A percentile compares a stretch with the other conserved stretches of the same genome.
Conservation (phyloP, 164 flowering plant species). For the Sedum album region DNA sequence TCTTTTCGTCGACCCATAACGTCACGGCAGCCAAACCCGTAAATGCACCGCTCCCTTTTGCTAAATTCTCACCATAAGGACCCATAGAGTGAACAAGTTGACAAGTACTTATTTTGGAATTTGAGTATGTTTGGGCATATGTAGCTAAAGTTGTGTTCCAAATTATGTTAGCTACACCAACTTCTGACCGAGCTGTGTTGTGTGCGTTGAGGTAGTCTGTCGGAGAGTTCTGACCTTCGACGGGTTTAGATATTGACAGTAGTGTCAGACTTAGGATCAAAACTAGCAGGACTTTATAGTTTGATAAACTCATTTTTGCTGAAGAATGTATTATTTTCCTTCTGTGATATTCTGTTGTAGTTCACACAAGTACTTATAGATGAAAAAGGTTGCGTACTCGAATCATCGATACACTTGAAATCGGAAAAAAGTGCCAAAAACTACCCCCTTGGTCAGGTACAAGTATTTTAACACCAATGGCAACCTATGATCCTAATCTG, state of each 20-base stretch:
- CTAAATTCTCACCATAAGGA: slow-evolving; percentile 31
- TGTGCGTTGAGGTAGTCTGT: slow-evolving; percentile 28
- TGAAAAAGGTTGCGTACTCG: neutral
- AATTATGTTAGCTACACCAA: slow-evolving; percentile 23
- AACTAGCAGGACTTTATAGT: neutral
- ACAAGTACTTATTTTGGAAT: neutral
- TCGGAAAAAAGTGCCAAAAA: neutral
- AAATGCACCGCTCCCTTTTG: slow-evolving; percentile 8
- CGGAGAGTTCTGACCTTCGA: slow-evolving; percentile 17
- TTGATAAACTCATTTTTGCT: neutral
- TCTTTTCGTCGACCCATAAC: no score
- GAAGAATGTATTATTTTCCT: neutral
- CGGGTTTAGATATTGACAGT: slow-evolving; percentile 3
- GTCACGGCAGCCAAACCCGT: neutral
- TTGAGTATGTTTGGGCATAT: slow-evolving; percentile 20
- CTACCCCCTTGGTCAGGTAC: neutral
- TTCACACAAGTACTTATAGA: neutral
- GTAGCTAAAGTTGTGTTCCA: slow-evolving; percentile 24
- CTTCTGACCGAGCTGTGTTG: slow-evolving; percentile 30
- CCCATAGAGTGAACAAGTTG: no score
- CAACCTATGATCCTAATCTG: neutral
- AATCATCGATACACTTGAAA: neutral
- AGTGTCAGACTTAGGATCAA: neutral
- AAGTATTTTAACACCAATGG: neutral
- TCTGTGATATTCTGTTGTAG: neutral